Evolutionary conservation across 495 filamentous ascomycete species (phyloP).

Genomic region (Xylona heveae): DNA sequence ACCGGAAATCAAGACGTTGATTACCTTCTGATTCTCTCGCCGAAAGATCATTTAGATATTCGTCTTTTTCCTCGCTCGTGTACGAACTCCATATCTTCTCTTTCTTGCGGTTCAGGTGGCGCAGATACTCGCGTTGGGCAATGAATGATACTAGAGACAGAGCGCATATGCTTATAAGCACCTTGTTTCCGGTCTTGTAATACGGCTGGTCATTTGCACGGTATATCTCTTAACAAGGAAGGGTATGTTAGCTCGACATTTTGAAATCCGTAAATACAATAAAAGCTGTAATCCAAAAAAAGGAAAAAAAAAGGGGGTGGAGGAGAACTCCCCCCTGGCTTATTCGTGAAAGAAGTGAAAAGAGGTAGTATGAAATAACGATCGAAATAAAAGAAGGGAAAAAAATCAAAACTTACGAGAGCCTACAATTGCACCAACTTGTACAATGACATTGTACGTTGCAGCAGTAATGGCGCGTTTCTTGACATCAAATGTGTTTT

Average conservation of each 20-base stretch:
- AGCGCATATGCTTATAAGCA: slow-evolving; percentile 8
- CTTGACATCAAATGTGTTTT: slow-evolving; percentile 21
- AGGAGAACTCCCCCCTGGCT: too few relatives aligned
- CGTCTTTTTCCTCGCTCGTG: background rate
- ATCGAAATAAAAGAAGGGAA: too few relatives aligned
- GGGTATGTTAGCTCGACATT: too few relatives aligned
- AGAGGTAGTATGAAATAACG: too few relatives aligned
- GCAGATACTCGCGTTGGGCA: slow-evolving; percentile 10
- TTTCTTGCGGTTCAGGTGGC: background rate
- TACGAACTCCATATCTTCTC: background rate
- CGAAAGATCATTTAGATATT: background rate
- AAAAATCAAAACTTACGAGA: too few relatives aligned
- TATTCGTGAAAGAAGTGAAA: too few relatives aligned
- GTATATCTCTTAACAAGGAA: too few relatives aligned
- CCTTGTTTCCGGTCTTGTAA: slow-evolving; percentile 11
- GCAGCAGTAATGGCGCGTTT: slow-evolving; percentile 22
- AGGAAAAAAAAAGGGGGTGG: too few relatives aligned
- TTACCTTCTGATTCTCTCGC: background rate
- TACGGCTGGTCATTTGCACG: slow-evolving; percentile 11
- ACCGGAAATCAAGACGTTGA: too few relatives aligned
- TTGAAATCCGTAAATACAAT: too few relatives aligned
- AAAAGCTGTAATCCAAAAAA: too few relatives aligned
- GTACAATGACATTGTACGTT: slow-evolving; percentile 23
- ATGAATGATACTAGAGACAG: slow-evolving; percentile 10
- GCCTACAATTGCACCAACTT: too few relatives aligned